A percentile compares a stretch with the other conserved stretches of the same genome.
phyloP scores from a whole-genome alignment of 768 basidiomycete genomes.

The Pilatotrama ljubarskyi region DNA sequence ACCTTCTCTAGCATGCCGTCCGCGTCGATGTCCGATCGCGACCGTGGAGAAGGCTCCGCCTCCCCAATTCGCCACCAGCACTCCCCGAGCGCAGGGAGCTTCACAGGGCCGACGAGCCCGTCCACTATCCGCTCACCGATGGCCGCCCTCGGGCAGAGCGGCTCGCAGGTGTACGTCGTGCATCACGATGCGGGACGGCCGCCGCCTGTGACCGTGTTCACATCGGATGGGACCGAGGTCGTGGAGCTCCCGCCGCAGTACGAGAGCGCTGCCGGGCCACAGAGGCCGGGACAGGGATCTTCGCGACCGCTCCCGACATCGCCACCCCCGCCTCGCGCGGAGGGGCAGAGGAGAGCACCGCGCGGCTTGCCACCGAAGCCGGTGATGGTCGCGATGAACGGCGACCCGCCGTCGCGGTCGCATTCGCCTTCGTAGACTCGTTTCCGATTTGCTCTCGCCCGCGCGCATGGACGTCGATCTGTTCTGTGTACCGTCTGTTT shows the following conservation, averaged over 20 bases:
- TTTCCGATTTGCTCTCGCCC: no score
- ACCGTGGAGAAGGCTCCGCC: background rate
- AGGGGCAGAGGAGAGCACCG: constrained; percentile 10
- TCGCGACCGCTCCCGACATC: constrained; percentile 2
- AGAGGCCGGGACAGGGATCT: background rate
- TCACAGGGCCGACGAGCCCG: background rate
- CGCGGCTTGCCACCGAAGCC: constrained; percentile 7
- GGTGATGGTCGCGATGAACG: constrained; percentile 8
- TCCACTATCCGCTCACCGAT: constrained; percentile 5
- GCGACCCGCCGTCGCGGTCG: background rate
- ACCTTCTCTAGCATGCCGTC: background rate
- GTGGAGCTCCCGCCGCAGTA: constrained; percentile 63
- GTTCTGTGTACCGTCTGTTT: background rate
- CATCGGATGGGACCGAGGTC: constrained; percentile 53
- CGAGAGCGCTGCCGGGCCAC: constrained; percentile 10
- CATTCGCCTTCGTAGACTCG: background rate
- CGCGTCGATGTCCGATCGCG: background rate
- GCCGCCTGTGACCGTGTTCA: constrained; percentile 56
- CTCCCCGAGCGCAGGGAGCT: background rate
- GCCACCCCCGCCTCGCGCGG: background rate
- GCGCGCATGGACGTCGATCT: no score
- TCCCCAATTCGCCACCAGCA: constrained; percentile 1
- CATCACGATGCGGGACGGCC: constrained; percentile 60
- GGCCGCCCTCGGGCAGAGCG: constrained; percentile 2
- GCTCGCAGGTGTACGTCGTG: constrained; percentile 51